A percentile compares a stretch with the other conserved stretches of the same genome.
These are phyloP conservation scores for Pterocarpus santalinus DNA, from an alignment of 306 rosid species.

Conservation along the genomic window DNA sequence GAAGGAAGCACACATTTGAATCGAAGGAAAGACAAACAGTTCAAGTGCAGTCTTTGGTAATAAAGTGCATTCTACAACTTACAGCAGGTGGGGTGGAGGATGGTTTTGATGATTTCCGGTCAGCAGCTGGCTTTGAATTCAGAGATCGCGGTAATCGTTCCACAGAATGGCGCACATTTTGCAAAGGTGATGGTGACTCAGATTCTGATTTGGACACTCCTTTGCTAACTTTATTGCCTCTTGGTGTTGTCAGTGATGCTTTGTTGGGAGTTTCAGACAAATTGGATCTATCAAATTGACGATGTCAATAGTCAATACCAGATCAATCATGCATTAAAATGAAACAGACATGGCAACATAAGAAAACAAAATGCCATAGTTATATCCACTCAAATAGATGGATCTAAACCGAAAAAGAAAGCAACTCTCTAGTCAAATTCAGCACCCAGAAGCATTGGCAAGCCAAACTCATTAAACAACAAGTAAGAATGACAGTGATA, in stretches of 20 bases:
- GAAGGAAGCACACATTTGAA: too few species aligned
- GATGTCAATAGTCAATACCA: slow-evolving; percentile 46
- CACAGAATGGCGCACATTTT: slow-evolving; percentile 67
- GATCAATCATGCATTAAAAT: slow-evolving; percentile 35
- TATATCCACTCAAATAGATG: slow-evolving; percentile 25
- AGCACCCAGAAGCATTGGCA: slow-evolving; percentile 23
- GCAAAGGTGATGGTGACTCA: slow-evolving; percentile 78
- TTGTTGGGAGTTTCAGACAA: slow-evolving; percentile 73
- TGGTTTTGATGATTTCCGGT: slow-evolving; percentile 72
- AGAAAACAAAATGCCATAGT: slow-evolving; percentile 36
- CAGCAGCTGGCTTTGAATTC: slow-evolving; percentile 65
- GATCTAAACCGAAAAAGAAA: slow-evolving; percentile 50
- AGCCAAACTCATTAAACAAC: slow-evolving; percentile 17
- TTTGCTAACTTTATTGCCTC: slow-evolving; percentile 66
- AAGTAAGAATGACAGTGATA: slow-evolving; percentile 27
- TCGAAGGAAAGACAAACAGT: background rate
- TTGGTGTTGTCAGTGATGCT: slow-evolving; percentile 72
- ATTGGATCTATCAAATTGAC: slow-evolving; percentile 63
- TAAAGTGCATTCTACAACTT: slow-evolving; percentile 50
- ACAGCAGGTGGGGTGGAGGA: slow-evolving; percentile 79
- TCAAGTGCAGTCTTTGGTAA: slow-evolving; percentile 18
- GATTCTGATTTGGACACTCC: slow-evolving; percentile 73
- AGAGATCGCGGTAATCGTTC: slow-evolving; percentile 88
- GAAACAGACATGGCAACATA: slow-evolving; percentile 26
- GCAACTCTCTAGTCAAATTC: slow-evolving; percentile 3